Percentiles rank a stretch among this genome's conserved stretches.
Conservation (phyloP, 768 basidiomycete species). For the Cantharellus anzutake region DNA sequence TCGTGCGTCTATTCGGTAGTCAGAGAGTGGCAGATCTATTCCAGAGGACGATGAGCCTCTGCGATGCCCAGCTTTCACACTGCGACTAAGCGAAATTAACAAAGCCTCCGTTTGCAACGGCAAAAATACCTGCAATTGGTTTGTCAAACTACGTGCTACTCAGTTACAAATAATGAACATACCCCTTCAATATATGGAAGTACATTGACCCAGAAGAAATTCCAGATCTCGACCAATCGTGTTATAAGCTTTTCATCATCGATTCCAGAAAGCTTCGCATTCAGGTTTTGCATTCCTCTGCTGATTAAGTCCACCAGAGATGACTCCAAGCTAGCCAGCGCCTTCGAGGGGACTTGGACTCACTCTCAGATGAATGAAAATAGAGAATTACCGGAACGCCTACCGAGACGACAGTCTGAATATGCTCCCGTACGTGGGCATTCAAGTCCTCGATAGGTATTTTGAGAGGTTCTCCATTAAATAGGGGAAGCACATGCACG, state of each 20-base stretch:
- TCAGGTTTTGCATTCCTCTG: conserved; percentile 81
- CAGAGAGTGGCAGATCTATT: conserved; percentile 11
- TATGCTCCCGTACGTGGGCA: conserved; percentile 56
- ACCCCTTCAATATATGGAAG: conserved; percentile 79
- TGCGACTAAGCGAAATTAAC: conserved; percentile 48
- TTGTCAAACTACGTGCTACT: neutral
- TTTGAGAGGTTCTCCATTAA: conserved; percentile 75
- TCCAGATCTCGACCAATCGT: conserved; percentile 76
- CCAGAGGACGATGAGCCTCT: conserved; percentile 23
- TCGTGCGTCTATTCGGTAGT: conserved; percentile 55
- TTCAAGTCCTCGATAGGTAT: conserved; percentile 87
- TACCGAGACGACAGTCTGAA: conserved; percentile 44
- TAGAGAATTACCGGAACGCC: neutral
- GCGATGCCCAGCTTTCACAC: conserved; percentile 22
- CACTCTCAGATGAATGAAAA: neutral
- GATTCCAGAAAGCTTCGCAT: conserved; percentile 55
- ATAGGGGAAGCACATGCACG: conserved; percentile 74
- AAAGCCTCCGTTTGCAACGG: conserved; percentile 43
- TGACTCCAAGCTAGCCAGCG: conserved; percentile 49
- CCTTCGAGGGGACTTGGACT: conserved; percentile 43
- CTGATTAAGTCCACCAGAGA: conserved; percentile 72
- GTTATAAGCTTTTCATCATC: conserved; percentile 64
- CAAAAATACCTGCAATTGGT: conserved; percentile 31
- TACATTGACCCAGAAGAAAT: conserved; percentile 83
- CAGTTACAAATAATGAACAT: conserved; percentile 14